These are phyloP conservation scores for Conringia planisiliqua DNA, from an alignment of 345 rosid species.

Conservation along the genomic window DNA sequence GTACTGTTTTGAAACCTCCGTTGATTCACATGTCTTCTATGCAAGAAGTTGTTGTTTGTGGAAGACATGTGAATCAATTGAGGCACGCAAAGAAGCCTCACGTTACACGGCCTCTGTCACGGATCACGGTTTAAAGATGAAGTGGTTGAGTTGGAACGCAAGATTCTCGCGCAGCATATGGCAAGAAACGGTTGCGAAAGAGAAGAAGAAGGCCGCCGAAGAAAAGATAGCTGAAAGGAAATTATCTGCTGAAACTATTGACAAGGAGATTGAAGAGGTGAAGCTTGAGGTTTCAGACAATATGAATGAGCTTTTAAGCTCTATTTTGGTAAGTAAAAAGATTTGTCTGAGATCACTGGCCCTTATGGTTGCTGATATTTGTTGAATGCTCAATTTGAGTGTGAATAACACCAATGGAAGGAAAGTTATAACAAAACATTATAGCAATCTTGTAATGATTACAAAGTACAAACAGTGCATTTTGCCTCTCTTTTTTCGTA, in stretches of 20 bases:
- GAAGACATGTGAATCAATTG: too few species aligned
- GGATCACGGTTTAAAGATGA: too few species aligned
- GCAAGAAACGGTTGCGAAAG: too few species aligned
- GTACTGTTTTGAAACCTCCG: too few species aligned
- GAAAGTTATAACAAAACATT: background rate
- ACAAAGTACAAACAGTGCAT: constrained; percentile 15
- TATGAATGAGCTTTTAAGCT: background rate
- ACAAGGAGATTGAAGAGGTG: background rate
- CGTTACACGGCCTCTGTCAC: too few species aligned
- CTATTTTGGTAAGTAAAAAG: background rate
- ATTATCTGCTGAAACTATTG: background rate
- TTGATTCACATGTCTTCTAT: too few species aligned
- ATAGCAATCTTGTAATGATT: constrained; percentile 21
- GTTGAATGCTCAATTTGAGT: background rate
- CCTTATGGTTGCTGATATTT: background rate
- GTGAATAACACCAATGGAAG: background rate
- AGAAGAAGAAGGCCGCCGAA: too few species aligned
- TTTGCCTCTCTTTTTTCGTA: background rate
- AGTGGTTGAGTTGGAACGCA: too few species aligned
- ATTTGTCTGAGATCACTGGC: background rate
- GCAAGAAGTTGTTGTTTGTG: too few species aligned
- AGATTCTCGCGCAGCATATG: too few species aligned
- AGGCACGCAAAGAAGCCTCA: too few species aligned
- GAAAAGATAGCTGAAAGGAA: too few species aligned
- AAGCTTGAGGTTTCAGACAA: background rate